Evolutionary conservation across 1,284 basidiomycete species (phyloP), one percentile per base, ranked within the genome.

Genomic region (Ustilago loliicola): DNA sequence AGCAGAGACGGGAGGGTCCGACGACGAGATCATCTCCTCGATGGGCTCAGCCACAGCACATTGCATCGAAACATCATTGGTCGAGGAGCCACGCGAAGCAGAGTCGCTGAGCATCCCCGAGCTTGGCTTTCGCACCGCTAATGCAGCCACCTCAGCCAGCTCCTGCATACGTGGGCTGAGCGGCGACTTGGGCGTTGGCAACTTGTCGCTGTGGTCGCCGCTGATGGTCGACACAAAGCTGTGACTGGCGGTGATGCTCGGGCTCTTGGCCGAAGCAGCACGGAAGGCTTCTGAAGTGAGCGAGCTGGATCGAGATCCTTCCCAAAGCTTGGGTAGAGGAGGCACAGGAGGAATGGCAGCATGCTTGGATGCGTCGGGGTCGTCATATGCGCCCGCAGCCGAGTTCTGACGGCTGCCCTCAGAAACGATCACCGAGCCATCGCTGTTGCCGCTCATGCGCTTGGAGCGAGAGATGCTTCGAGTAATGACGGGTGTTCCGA

Each of bases 301-400:
- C 58, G 65, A 89, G 90, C 50, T 89, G 7, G 93, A 92, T 72
- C 91, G 91, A 87, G 92, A 95, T 21, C 88, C 90, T 40, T 93
- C 92, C 75, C 94, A 87, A 79, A 95, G 94, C 87, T 97, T 98
- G 40, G 96, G 96, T 23, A 99, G 88, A 50, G 97, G 96, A 36
- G 96, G 96, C 1, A 99, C 97, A 25, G 96, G 96, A 1, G 97
- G 96, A 7, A 98, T 95, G 19, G 66, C 75, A 21, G 65, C 48
- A 38, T 60, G 57, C 5, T 68, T 60, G 8, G 64, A 63, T 8
- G 63, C 27, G 6, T 72, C 74, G 5, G 59, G n/a, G 19, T 70
- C 70, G 45, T 72, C 69, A 38, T 72, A 57, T 17, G 47, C 59
- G 21, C 64, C 34, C 0, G 60, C 42, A 15, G 71, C 38, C 27